These are phyloP conservation scores for Polysphondylium violaceum DNA, from an alignment of 78 protist genomes.

Conservation along the genomic window DNA sequence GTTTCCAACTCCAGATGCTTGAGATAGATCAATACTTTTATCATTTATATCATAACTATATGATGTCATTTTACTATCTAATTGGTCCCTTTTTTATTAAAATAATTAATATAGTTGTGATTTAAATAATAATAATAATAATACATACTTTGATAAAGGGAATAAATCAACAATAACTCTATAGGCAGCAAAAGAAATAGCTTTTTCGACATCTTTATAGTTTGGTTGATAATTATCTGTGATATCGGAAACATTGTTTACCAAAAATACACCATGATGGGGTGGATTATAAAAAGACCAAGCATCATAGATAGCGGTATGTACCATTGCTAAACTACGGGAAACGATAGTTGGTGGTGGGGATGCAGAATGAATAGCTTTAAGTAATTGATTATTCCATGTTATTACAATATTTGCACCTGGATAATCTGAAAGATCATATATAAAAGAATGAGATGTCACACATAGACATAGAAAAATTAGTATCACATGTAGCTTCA, in stretches of 20 bases:
- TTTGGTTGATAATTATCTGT: not conserved
- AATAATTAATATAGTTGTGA: not conserved
- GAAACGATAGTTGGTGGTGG: constrained; percentile 43
- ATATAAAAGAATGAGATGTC: too few relatives aligned
- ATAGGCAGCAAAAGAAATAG: constrained; percentile 49
- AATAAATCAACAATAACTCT: not conserved
- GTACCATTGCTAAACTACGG: constrained; percentile 18
- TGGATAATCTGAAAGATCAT: constrained; percentile 27
- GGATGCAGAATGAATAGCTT: not conserved
- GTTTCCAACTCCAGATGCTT: constrained; percentile 34
- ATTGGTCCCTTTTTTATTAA: not conserved
- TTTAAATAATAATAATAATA: not conserved
- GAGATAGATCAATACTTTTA: not conserved
- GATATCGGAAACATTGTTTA: not conserved
- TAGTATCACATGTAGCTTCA: too few relatives aligned
- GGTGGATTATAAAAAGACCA: constrained; percentile 15
- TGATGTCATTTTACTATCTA: constrained; percentile 7
- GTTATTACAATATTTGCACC: constrained; percentile 14
- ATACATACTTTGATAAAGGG: constrained; percentile 23
- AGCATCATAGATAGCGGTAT: constrained; percentile 27
- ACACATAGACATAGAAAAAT: too few relatives aligned
- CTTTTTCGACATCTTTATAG: not conserved
- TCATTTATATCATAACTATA: constrained; percentile 16
- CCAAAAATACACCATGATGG: constrained; percentile 14
- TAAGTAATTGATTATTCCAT: constrained; percentile 20